A percentile compares a stretch with the other conserved stretches of the same genome.
phyloP scores from a whole-genome alignment of 1,284 basidiomycete species.

The Marasmius sp. region DNA sequence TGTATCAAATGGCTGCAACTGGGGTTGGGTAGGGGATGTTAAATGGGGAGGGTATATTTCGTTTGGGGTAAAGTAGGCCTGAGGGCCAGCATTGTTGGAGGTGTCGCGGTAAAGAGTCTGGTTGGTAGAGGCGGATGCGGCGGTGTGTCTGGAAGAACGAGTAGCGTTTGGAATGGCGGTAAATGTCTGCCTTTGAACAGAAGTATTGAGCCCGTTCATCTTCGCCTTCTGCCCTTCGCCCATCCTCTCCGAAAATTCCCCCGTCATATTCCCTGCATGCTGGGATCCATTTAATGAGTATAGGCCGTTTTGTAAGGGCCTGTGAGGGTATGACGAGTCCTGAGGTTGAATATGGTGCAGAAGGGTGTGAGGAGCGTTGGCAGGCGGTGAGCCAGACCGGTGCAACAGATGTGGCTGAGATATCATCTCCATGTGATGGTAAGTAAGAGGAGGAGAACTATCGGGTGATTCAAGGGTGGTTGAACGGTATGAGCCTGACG shows the following conservation, averaged over 20 bases:
- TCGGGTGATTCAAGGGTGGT: conserved; percentile 49
- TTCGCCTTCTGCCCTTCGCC: conserved; percentile 36
- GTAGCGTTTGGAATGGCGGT: conserved; percentile 37
- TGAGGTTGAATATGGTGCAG: conserved; percentile 35
- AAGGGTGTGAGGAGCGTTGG: conserved; percentile 29
- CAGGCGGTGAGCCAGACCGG: conserved; percentile 51
- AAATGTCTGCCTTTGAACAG: conserved; percentile 30
- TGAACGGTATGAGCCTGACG: conserved; percentile 44
- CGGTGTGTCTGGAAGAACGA: conserved; percentile 35
- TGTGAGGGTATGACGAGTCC: conserved; percentile 26
- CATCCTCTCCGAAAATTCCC: conserved; percentile 33
- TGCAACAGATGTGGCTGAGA: conserved; percentile 39
- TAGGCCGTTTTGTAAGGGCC: conserved; percentile 26
- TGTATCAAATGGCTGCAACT: conserved; percentile 36
- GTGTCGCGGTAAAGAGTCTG: conserved; percentile 13
- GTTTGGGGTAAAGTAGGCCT: conserved; percentile 27
- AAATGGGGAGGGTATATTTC: conserved; percentile 37
- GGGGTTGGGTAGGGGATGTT: conserved; percentile 36
- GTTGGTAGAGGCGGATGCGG: conserved; percentile 21
- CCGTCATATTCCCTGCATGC: conserved; percentile 33
- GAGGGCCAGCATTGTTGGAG: conserved; percentile 20
- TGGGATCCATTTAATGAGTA: conserved; percentile 31
- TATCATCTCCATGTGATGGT: conserved; percentile 51
- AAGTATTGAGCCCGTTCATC: conserved; percentile 41
- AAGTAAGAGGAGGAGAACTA: conserved; percentile 51